Conservation (phyloP, 2,329 filamentous ascomycete genomes). For the Trichoderma hamatum region DNA sequence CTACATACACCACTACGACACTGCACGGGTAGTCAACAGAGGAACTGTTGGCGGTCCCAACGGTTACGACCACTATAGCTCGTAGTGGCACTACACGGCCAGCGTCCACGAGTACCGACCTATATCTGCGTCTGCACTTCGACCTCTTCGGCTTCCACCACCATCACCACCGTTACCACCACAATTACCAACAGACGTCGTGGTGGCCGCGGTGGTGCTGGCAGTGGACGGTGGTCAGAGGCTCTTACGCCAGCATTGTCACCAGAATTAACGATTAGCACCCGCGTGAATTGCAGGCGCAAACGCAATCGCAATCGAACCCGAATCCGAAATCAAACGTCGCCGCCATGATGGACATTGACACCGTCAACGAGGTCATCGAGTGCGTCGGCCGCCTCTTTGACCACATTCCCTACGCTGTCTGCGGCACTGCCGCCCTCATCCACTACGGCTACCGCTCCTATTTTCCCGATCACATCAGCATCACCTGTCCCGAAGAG, state of each 20-base stretch:
- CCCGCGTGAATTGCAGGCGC: not conserved
- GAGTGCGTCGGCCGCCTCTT: slow-evolving; percentile 45
- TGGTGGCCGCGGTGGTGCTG: slow-evolving; percentile 20
- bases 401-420: slow-evolving; percentile 49
- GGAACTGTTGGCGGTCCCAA: not conserved
- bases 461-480: slow-evolving; percentile 40
- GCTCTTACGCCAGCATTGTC: slow-evolving; percentile 11
- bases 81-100: not conserved
- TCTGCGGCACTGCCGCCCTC: slow-evolving; percentile 51
- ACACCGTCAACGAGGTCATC: slow-evolving; percentile 45
- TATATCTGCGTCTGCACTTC: not conserved
- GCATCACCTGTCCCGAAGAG: slow-evolving; percentile 46
- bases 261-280: slow-evolving; percentile 29
- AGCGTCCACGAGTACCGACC: not conserved
- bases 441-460: slow-evolving; percentile 46
- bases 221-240: slow-evolving; percentile 6
- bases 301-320: not conserved
- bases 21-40: not conserved
- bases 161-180: not conserved
- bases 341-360: slow-evolving; percentile 33
- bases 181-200: not conserved
- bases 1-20: no score
- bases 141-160: not conserved
- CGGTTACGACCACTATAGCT: not conserved
- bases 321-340: not conserved